These are phyloP conservation scores for Amphicarpaea edgeworthii DNA, from an alignment of 306 rosid species.

Conservation along the genomic window DNA sequence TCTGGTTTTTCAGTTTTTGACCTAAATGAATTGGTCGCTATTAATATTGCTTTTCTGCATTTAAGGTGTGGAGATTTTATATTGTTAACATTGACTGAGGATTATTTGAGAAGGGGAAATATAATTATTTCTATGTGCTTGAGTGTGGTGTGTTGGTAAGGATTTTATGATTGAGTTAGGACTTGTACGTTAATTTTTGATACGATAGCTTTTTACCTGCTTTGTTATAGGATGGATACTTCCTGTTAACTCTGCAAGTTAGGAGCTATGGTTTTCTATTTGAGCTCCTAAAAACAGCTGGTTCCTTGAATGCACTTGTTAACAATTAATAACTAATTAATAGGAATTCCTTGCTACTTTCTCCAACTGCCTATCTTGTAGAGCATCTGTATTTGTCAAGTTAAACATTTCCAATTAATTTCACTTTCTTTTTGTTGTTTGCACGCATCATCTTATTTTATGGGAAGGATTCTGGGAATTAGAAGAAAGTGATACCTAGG, in stretches of 20 bases:
- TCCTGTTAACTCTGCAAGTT: background rate
- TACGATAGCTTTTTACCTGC: background rate
- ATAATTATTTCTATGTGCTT: background rate
- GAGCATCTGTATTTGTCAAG: background rate
- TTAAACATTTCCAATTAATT: constrained; percentile 4
- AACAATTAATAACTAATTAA: constrained; percentile 18
- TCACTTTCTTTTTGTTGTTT: background rate
- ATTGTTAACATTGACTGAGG: constrained; percentile 26
- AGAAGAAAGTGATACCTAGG: background rate
- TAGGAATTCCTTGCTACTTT: background rate
- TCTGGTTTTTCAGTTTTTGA: constrained; percentile 39
- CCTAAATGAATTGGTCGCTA: background rate
- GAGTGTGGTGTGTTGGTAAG: background rate
- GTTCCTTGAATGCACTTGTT: constrained; percentile 17
- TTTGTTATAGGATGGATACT: background rate
- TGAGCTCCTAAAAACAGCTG: background rate
- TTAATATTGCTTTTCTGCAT: constrained; percentile 33
- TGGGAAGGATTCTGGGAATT: background rate
- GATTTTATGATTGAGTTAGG: background rate
- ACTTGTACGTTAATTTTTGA: background rate
- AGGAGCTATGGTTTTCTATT: background rate
- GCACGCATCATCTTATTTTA: background rate
- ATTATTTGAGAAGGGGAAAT: constrained; percentile 4
- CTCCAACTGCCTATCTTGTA: background rate
- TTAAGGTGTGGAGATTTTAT: background rate